Percentiles rank a stretch among this genome's conserved stretches.
Evolutionary conservation across 2,329 filamentous ascomycete genomes (phyloP).

Genomic region (Alternaria triticina): DNA sequence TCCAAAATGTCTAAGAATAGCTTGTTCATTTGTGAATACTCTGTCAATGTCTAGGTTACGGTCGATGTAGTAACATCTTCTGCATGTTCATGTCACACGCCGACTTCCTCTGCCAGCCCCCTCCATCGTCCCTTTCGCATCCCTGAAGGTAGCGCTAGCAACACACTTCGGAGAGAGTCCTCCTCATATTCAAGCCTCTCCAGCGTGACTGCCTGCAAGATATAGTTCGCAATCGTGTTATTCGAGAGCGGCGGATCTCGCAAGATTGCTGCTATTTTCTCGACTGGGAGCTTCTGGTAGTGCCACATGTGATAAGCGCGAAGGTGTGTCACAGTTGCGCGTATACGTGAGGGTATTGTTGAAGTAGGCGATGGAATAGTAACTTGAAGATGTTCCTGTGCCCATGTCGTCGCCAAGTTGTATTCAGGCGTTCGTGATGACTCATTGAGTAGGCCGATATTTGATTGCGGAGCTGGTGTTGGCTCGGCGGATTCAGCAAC

Average conservation of each 20-base stretch:
- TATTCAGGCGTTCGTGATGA: conserved; percentile 25
- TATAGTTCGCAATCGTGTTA: conserved; percentile 38
- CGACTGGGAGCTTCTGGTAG: conserved; percentile 31
- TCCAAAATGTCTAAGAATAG: not conserved
- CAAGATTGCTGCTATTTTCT: conserved; percentile 29
- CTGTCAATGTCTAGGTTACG: not conserved
- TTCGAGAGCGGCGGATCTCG: conserved; percentile 38
- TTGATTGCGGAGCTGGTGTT: not conserved
- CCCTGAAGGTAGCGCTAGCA: conserved; percentile 27
- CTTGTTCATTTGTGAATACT: not conserved
- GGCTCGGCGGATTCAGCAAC: not conserved
- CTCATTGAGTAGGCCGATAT: not conserved
- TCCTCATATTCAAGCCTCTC: conserved; percentile 37
- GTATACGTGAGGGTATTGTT: conserved; percentile 27
- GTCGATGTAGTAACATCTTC: not conserved
- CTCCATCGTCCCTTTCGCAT: conserved; percentile 36
- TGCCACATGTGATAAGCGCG: conserved; percentile 46
- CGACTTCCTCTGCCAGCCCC: conserved; percentile 30
- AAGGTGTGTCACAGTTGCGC: conserved; percentile 39
- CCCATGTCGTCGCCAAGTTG: conserved; percentile 37
- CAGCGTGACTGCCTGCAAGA: conserved; percentile 37
- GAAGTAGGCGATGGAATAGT: conserved; percentile 36
- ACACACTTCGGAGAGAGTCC: conserved; percentile 26
- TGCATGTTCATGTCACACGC: conserved; percentile 5
- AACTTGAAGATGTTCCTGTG: conserved; percentile 31